Evolutionary conservation across 2,329 filamentous ascomycete genomes (phyloP), one percentile per base, ranked within the genome.

Genomic region (Acephala macrosclerotiorum): DNA sequence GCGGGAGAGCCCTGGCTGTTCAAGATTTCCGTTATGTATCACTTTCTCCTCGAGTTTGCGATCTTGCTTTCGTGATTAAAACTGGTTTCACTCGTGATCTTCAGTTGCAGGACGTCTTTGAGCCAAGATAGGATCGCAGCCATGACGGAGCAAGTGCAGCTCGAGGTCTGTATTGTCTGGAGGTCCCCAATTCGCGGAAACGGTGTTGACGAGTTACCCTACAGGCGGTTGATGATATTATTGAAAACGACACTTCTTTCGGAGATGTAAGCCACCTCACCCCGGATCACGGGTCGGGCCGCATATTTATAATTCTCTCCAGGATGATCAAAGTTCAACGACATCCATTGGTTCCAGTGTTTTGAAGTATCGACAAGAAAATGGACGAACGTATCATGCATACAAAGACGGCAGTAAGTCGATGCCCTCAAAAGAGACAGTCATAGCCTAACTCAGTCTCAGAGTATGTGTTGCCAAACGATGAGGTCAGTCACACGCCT

Each of bases 331-430:
- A 22, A 22, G 45, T 18, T 11, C 18, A 49, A 66, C 63, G 3
- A 62, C 63, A 9, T 66, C 63, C 9, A 42, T 66, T 51, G 59
- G 29, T 20, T 58, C 63, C 6, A 66, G 63, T n/a, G 77, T 80
- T 40, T 64, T 76, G 51, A 69, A 73, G 9, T 79, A 78, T 67
- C 77, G 77, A 8, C 68, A 73, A 2, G 78, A 79, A 36, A 78
- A 80, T 65, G 79, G 79, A 1, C 69, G 79, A 29, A 79, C 78
- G 0, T 80, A 80, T 51, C 78, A 65, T 25, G 62, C 62, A 1
- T 64, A 64, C 57, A 64, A 64, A 55, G 62, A 49, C 12, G 45
- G 45, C 2, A 49, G 38, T 42, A 42, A 33, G 38, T 4, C 3
- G 3, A 42, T 42, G 5, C 12, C 14, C 38, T 14, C 38, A 42